Base-by-base conservation (phyloP, 352 stramenopile species). In the Pythium utonaiense region DNA sequence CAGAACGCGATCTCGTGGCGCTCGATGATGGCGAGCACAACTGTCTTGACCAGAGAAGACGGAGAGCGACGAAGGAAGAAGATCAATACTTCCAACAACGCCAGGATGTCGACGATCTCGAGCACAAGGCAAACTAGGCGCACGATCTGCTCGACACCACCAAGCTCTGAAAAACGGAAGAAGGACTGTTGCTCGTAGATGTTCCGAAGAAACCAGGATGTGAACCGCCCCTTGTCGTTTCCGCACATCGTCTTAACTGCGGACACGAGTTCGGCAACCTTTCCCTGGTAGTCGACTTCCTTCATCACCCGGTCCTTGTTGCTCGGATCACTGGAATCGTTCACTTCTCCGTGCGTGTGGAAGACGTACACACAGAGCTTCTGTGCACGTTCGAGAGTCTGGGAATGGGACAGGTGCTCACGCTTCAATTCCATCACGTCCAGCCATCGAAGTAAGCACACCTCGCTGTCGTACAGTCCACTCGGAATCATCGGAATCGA, bases 161-260 rank as follows among this genome's bases (percentile, higher is more conserved):
- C 82, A 47, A 89, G 86, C 63, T 93, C 83, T 6, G 83, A 93
- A 48, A 93, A 89, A 0, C 79, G 72, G 49, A 95, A 95, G 59
- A 95, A 95, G 0, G 73, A 64, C 14, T 66, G 30, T 50, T 93
- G 80, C 55, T 91, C 78, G 65, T 95, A 95, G 49, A 95, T 83
- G 28, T 93, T 88, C 42, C 80, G 74, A 9, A 93, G 50, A 34
- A 95, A 92, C 86, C 86, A 95, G 17, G 77, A 60, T 3, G 86
- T 80, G 41, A 93, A 93, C 8, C 86, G 78, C 17, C 83, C 83
- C 68, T 93, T 95, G 64, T 95, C 86, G 53, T 95, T 80, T 0
- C 82, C 83, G 30, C 83, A 93, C 77, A 95, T 90, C 0, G 78
- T 93, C 64, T 95, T 95, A 21, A 95, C 82, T 22, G 82, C 79